Evolutionary conservation across 192 early-diverging fungal species (phyloP).

Genomic region (Martensiomyces pterosporus): DNA sequence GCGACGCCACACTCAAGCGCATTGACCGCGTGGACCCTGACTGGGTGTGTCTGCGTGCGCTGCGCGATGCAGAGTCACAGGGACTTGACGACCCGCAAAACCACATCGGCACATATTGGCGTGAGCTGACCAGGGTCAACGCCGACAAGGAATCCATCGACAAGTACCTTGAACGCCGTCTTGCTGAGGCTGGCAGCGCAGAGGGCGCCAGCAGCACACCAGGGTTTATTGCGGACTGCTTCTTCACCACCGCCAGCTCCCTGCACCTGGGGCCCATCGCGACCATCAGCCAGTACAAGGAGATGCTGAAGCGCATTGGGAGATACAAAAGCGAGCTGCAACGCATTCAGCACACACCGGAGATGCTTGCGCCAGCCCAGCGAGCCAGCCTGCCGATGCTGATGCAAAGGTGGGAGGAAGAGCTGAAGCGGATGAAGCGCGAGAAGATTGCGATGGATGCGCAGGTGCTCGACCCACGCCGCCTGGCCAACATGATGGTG

Average conservation of each 20-base stretch:
- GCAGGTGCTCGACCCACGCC: slow-evolving; percentile 68
- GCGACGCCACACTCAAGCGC: slow-evolving; percentile 66
- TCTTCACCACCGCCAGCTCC: slow-evolving; percentile 72
- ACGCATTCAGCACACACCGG: slow-evolving; percentile 38
- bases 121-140: slow-evolving; percentile 76
- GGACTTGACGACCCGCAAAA: slow-evolving; percentile 30
- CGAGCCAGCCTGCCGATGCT: slow-evolving; percentile 36
- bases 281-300: slow-evolving; percentile 63
- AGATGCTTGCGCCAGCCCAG: slow-evolving; percentile 16
- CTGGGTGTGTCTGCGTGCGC: slow-evolving; percentile 60
- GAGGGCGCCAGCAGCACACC: slow-evolving; percentile 16
- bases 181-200: slow-evolving; percentile 1
- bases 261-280: slow-evolving; percentile 80
- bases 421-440: slow-evolving; percentile 66
- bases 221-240: slow-evolving; percentile 89
- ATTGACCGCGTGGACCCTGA: slow-evolving; percentile 72
- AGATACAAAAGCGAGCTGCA: slow-evolving; percentile 68
- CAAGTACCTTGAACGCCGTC: slow-evolving; percentile 46
- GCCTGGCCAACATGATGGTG: slow-evolving; percentile 59
- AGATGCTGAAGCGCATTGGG: slow-evolving; percentile 61
- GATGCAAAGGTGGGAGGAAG: slow-evolving; percentile 58
- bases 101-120: slow-evolving; percentile 45
- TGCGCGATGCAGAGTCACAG: slow-evolving; percentile 47
- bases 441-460: slow-evolving; percentile 71
- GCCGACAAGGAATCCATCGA: slow-evolving; percentile 67